Conservation (phyloP, 176 grass and related monocot genomes). For the Canna indica region DNA sequence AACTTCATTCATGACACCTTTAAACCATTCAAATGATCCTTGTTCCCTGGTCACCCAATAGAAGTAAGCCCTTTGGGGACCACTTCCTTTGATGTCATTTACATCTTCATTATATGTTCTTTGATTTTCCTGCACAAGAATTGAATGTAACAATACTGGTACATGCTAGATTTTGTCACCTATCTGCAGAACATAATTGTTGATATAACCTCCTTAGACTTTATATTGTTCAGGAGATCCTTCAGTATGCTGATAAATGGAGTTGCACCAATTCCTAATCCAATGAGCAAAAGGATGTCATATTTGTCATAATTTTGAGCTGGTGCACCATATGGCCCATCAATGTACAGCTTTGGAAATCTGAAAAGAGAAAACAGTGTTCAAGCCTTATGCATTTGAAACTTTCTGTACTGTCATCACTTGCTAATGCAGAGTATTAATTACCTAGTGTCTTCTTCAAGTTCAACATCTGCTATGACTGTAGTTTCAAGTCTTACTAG, state of each 20-base stretch:
- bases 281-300: conserved; percentile 93
- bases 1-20: conserved; percentile 99
- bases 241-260: conserved; percentile 99
- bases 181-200: conserved; percentile 6
- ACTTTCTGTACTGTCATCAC: neutral
- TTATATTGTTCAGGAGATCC: conserved; percentile 87
- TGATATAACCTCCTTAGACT: conserved; percentile 52
- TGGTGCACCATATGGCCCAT: conserved; percentile 89
- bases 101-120: conserved; percentile 43
- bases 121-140: conserved; percentile 48
- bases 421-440: conserved; percentile 12
- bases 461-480: conserved; percentile 61
- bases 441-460: conserved; percentile 75
- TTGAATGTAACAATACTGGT: conserved; percentile 20
- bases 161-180: conserved; percentile 13
- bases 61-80: conserved; percentile 89
- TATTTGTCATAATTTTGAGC: conserved; percentile 99
- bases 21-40: conserved; percentile 99
- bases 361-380: conserved; percentile 21
- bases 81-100: conserved; percentile 52
- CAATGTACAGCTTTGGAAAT: conserved; percentile 83
- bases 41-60: conserved; percentile 99
- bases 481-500: conserved; percentile 95
- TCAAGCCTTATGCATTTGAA: neutral
- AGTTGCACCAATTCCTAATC: conserved; percentile 95